Base-by-base conservation (phyloP, 2,329 filamentous ascomycete genomes). In the Colletotrichum sansevieriae region DNA sequence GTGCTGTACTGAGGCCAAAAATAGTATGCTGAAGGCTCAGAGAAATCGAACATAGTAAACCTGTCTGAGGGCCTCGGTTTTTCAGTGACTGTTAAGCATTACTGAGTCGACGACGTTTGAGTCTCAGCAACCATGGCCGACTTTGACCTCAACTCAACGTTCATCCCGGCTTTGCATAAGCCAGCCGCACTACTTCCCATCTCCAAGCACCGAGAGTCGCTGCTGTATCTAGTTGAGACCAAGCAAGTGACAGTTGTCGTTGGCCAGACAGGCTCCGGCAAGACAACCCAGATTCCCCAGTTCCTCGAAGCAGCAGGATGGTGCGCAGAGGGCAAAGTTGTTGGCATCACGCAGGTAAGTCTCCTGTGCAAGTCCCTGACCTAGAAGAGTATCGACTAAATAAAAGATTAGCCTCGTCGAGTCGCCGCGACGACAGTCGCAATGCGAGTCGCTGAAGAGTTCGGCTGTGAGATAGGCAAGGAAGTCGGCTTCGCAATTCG, bases 221-320 rank as follows among this genome's bases (percentile, higher is more conserved):
- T 99, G 2, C 86, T 98, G 2, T 98, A 97, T 79, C 86, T 95
- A 13, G 88, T 98, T 67, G 95, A 98, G 78, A 94, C 89, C 8
- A 89, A 89, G 71, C 91, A 92, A 0, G 91, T 98, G 65, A 95
- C 93, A 0, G 93, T 98, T 58, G 89, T 98, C 12, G 90, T 98
- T 63, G 96, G 95, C 9, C 94, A 98, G 77, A 98, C 96, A 1
- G 96, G 96, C 4, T 97, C 93, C 25, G 95, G 95, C 47, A 98
- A 98, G 81, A 97, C 95, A 1, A 98, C 96, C 0, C 96, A 98
- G 77, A 91, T 98, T 49, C 96, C 96, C 1, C 95, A 98, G 74
- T 98, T 92, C 74, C 86, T 98, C 12, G 91, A 97, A 66, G 86
- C 92, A 74, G 93, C 92, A 75, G 95, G 95, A 79, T 98, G 95